Conservation (phyloP, 2,329 filamentous ascomycete species). For the Samsoniella hepiali region DNA sequence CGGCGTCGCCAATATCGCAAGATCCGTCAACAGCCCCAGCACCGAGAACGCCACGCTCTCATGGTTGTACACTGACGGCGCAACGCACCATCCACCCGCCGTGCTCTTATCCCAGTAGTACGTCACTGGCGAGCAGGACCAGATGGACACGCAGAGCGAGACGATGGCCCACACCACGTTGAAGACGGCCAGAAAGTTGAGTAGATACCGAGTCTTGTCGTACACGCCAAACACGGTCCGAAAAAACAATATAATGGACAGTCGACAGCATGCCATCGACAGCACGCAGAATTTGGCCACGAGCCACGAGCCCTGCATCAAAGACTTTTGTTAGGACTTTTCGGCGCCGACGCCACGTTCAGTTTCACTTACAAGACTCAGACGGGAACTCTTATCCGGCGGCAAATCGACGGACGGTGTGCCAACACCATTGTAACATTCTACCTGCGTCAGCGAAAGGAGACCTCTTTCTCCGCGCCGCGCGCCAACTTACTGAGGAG, state of each 20-base stretch:
- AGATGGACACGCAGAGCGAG: constrained; percentile 16
- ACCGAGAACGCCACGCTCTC: constrained; percentile 16
- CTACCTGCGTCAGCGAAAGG: background rate
- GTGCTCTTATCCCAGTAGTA: constrained; percentile 21
- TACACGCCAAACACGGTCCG: constrained; percentile 17
- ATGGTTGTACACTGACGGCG: constrained; percentile 1
- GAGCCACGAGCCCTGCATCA: constrained; percentile 19
- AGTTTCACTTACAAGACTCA: background rate
- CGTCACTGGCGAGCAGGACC: constrained; percentile 18
- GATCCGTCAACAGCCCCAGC: constrained; percentile 9
- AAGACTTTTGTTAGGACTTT: background rate
- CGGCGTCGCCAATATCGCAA: constrained; percentile 14
- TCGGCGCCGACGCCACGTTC: background rate
- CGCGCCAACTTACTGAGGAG: constrained; percentile 16
- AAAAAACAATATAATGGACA: constrained; percentile 21
- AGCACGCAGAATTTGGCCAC: constrained; percentile 20
- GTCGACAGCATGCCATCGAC: constrained; percentile 18
- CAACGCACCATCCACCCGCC: constrained; percentile 15
- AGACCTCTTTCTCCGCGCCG: background rate
- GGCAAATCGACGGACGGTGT: constrained; percentile 9
- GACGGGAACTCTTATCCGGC: background rate
- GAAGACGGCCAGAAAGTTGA: constrained; percentile 16
- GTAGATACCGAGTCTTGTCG: background rate
- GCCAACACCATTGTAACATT: constrained; percentile 19
- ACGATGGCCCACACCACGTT: constrained; percentile 17